Base-by-base conservation (phyloP, 2,329 filamentous ascomycete species). In the Fusarium liriodendri region DNA sequence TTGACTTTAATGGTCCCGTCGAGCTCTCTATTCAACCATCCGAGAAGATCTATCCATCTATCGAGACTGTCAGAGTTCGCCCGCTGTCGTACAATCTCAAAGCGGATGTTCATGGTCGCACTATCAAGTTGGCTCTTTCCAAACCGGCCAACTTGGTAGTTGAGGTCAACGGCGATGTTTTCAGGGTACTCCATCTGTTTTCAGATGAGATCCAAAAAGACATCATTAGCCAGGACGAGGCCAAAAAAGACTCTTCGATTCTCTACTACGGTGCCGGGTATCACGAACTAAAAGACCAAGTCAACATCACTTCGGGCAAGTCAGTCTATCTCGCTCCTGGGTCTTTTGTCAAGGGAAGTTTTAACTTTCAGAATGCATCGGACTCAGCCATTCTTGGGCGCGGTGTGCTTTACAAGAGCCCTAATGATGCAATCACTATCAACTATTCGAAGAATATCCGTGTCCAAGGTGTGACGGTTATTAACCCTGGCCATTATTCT, bases 181-280 rank as follows among this genome's bases (percentile, higher is more conserved):
- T 55, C 10, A 50, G 16, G n/a, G 42, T 58, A 22, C 45, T 42
- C 5, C 62, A 64, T 52, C 33, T 64, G 4, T 64, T 64, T 58
- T 29, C 27, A n/a, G 54, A 64, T 37, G 25, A 33, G 38, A 57
- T 45, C 13, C 25, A 25, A 6, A 20, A 57, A 16, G 20, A 57
- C 16, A 37, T 7, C 5, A 29, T 52, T 4, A 38, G 20, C 4
- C 22, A 7, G 6, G 62, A 58, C 14, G 33, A 47, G 3, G 52
- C 52, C 38, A 54, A 54, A 10, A 22, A 33, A 33, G n/a, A 55
- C 52, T 33, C 52, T 33, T 29, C 52, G 14, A 29, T 64, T 8
- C 6, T 64, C 50, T 58, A 58, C 35, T 58, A 58, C 7, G 62
- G 62, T 5, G 22, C 50, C 14, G 62, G 62, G n/a, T 58, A 42